Base-by-base conservation (phyloP, 352 stramenopile genomes). In the Pythium biforme region DNA sequence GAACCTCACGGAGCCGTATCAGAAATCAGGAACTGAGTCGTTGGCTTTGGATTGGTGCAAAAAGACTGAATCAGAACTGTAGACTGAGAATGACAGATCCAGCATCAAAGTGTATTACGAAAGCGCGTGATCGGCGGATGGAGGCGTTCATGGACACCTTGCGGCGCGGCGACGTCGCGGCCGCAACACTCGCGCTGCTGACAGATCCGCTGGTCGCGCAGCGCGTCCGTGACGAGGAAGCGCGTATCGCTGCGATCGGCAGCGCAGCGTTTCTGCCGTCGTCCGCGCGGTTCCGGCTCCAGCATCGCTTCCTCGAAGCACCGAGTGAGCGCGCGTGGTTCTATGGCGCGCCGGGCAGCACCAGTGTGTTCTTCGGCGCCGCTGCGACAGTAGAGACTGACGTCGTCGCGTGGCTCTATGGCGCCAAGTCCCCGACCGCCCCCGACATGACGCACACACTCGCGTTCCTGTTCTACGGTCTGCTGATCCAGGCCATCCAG, bases 391-490 rank as follows among this genome's bases (percentile, higher is more conserved):
- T 15, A 8, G 6, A 31, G 33, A n/a, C 23, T 17, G n/a, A 56
- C n/a, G 17, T 56, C 7, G 8, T 47, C 33, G 50, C 11, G 6
- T 43, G 50, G 50, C 22, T 56, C 1, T 56, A 56, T 27, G 50
- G 50, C 29, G 20, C 23, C 2, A 1, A 31, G 17, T 22, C 14
- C 45, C 7, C 45, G 45, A 20, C 26, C 4, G 20, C 45, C 1
- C 20, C 45, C 20, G 23, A 25, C 9, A 7, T 51, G 45, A 25
- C 49, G 17, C 11, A 31, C 27, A 47, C 50, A 10, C 31, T 56
- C 7, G 50, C 19, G 31, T 56, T 46, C 23, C n/a, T 56, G 29
- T 56, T 56, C 50, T 43, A 56, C 20, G 33, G 34, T 19, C 11
- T 56, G n/a, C 12, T 56, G 2, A 19, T 56, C 7, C 27, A 19